Conservation (phyloP, 805 yeast species). For the Candida pseudofarinosa region DNA sequence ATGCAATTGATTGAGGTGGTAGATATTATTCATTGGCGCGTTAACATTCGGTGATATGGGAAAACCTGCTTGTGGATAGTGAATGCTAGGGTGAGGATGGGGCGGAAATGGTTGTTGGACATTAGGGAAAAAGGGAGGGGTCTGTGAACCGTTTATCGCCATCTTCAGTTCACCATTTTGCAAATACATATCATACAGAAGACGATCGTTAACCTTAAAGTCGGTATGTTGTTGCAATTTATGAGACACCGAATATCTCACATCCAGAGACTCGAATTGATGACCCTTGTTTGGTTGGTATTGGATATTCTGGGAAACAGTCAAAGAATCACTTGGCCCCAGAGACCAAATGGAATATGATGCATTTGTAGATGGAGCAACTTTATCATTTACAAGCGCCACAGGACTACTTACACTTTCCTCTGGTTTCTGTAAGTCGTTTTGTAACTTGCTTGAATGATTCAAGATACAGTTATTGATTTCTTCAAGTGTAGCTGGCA, state of each 20-base stretch:
- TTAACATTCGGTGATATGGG: neutral
- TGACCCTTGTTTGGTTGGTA: neutral
- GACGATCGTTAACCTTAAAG: neutral
- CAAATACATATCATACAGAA: too few relatives aligned
- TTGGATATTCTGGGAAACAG: neutral
- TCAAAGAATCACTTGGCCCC: neutral
- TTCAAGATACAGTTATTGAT: conserved; percentile 32
- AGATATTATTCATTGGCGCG: neutral
- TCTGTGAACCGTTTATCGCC: too few relatives aligned
- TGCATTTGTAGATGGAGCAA: neutral
- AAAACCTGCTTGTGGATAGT: neutral
- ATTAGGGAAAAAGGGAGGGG: neutral
- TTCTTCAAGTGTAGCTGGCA: conserved; percentile 30
- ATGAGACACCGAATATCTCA: neutral
- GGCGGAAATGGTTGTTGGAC: neutral
- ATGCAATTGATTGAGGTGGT: neutral
- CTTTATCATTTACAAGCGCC: neutral
- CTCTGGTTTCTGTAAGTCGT: conserved; percentile 4
- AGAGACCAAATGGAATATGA: neutral
- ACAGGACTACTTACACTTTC: neutral
- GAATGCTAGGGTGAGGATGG: neutral
- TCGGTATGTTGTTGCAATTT: neutral
- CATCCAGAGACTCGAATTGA: neutral
- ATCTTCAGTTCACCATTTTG: too few relatives aligned
- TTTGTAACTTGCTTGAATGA: conserved; percentile 27